Evolutionary conservation across 164 flowering plant genomes (phyloP).

Genomic region (Euptelea pleiosperma): DNA sequence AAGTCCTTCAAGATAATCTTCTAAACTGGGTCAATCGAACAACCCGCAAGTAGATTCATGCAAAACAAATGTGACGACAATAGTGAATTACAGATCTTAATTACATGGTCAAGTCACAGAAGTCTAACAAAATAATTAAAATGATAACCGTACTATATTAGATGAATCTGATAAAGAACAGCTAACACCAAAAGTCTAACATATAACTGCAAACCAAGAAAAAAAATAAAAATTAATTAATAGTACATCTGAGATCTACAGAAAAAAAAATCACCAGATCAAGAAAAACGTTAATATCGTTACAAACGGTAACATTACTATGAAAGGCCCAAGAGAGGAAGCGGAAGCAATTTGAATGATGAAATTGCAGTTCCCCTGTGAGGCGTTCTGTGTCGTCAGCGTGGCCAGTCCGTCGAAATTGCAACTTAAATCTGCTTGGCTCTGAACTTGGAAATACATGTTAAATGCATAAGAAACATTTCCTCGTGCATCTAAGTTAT

Average conservation of each 20-base stretch:
- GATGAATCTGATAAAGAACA: slow-evolving; percentile 3
- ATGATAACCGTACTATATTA: slow-evolving; percentile 1
- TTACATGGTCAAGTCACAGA: no score
- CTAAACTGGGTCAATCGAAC: no score
- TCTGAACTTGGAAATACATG: slow-evolving; percentile 40
- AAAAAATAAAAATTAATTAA: background rate
- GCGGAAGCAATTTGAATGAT: slow-evolving; percentile 31
- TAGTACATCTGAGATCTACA: slow-evolving; percentile 6
- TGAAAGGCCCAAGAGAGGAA: slow-evolving; percentile 9
- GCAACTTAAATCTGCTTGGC: slow-evolving; percentile 35
- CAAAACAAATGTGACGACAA: no score
- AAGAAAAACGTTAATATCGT: slow-evolving; percentile 10
- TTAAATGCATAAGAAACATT: slow-evolving; percentile 54
- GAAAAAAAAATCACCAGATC: slow-evolving; percentile 8
- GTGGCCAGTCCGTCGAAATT: slow-evolving; percentile 41
- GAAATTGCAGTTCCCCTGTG: slow-evolving; percentile 42
- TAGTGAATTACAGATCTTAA: no score
- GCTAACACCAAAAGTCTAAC: slow-evolving; percentile 6
- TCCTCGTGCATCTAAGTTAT: slow-evolving; percentile 29
- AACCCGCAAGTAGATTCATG: no score
- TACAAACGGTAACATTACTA: background rate
- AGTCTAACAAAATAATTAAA: no score
- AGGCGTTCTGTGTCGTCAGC: slow-evolving; percentile 29
- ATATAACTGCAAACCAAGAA: background rate
- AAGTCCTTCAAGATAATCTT: no score